A percentile compares a stretch with the other conserved stretches of the same genome.
Conservation (phyloP, 1,284 basidiomycete species). For the Apiotrichum akiyoshidainum region DNA sequence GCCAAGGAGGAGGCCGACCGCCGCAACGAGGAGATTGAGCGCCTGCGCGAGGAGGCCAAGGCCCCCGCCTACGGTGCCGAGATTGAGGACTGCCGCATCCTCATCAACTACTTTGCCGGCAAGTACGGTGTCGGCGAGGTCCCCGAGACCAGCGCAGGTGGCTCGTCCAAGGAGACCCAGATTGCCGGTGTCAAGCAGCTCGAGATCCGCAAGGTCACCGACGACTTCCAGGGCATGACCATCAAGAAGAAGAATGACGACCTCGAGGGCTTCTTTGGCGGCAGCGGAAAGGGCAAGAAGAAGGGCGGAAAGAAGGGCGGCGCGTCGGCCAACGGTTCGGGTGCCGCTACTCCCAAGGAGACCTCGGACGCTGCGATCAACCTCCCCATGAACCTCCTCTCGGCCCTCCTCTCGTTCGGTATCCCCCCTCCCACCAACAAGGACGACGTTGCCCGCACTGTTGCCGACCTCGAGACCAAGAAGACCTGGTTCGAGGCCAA, state of each 20-base stretch:
- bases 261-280: conserved; percentile 74
- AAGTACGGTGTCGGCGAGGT: conserved; percentile 57
- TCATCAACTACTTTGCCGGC: conserved; percentile 81
- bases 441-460: conserved; percentile 74
- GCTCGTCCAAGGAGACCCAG: conserved; percentile 28
- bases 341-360: conserved; percentile 30
- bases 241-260: conserved; percentile 88
- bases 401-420: conserved; percentile 80
- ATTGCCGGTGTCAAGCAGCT: conserved; percentile 74
- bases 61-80: conserved; percentile 86
- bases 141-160: conserved; percentile 38
- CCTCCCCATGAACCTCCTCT: conserved; percentile 78
- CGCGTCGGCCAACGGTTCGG: conserved; percentile 26
- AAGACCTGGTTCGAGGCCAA: conserved; percentile 85
- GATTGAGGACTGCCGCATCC: conserved; percentile 80
- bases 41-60: conserved; percentile 85
- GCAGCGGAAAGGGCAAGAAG: conserved; percentile 61
- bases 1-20: conserved; percentile 78
- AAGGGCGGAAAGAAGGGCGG: conserved; percentile 64
- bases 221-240: conserved; percentile 69
- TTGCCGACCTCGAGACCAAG: conserved; percentile 90
- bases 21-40: conserved; percentile 74
- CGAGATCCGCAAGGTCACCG: conserved; percentile 74
- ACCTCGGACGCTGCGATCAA: conserved; percentile 58
- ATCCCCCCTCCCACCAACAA: conserved; percentile 82